phyloP scores from a whole-genome alignment of 805 yeast genomes.

The Ogataea paraovalis region DNA sequence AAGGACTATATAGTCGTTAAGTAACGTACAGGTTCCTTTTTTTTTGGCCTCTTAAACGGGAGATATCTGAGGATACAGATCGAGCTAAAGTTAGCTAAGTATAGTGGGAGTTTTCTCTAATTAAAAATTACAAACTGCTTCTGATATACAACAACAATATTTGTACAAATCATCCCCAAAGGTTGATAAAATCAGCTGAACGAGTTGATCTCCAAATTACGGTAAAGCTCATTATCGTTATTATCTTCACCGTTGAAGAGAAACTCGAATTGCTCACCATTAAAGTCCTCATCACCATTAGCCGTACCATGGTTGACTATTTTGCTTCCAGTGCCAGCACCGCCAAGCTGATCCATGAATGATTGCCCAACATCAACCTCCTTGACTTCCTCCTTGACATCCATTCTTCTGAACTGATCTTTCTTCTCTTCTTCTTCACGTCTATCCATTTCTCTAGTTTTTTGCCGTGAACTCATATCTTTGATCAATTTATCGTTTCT shows the following conservation, averaged over 20 bases:
- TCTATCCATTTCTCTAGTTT: neutral
- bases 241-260: slow-evolving; percentile 9
- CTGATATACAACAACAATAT: neutral
- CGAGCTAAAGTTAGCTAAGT: too few species aligned
- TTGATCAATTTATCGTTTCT: slow-evolving; percentile 9
- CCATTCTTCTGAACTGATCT: neutral
- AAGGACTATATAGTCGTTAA: too few species aligned
- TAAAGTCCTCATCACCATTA: neutral
- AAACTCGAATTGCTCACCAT: slow-evolving; percentile 6
- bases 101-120: too few species aligned
- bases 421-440: neutral
- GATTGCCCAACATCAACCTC: slow-evolving; percentile 4
- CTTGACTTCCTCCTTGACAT: neutral
- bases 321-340: neutral
- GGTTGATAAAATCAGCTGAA: slow-evolving; percentile 20
- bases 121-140: too few species aligned
- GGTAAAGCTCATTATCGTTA: slow-evolving; percentile 22
- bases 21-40: too few species aligned
- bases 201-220: slow-evolving; percentile 30
- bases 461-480: neutral
- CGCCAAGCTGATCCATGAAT: slow-evolving; percentile 10
- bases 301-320: neutral
- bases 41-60: too few species aligned
- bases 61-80: too few species aligned
- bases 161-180: neutral